phyloP scores from a whole-genome alignment of 768 basidiomycete genomes.

The Mycena pura region DNA sequence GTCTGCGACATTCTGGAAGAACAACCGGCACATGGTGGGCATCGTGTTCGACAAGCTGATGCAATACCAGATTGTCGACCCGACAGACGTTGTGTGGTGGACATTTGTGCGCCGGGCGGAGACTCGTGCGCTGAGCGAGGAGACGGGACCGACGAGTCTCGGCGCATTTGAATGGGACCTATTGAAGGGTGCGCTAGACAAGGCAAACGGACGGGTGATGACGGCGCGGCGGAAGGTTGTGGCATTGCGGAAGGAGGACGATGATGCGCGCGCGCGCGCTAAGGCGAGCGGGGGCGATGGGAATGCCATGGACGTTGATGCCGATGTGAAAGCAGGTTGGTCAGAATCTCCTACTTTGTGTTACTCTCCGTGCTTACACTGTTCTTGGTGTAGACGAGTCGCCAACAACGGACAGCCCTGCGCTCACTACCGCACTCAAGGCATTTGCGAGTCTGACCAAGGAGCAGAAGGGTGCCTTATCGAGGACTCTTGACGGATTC shows the following conservation, averaged over 20 bases:
- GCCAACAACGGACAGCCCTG: conserved; percentile 65
- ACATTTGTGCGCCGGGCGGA: conserved; percentile 68
- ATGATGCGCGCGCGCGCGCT: conserved; percentile 78
- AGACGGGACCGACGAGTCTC: conserved; percentile 49
- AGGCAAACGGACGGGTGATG: conserved; percentile 88
- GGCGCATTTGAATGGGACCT: conserved; percentile 85
- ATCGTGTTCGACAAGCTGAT: conserved; percentile 98
- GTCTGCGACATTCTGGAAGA: conserved; percentile 81
- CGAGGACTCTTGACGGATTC: conserved; percentile 79
- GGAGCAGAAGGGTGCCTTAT: conserved; percentile 78
- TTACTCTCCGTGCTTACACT: conserved; percentile 19
- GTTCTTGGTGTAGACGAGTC: conserved; percentile 47
- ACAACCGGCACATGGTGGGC: conserved; percentile 83
- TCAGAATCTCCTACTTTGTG: conserved; percentile 11
- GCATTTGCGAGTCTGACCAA: conserved; percentile 75
- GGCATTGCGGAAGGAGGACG: conserved; percentile 84
- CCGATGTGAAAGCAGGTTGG: conserved; percentile 62
- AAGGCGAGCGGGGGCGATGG: conserved; percentile 66
- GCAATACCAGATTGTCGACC: conserved; percentile 98
- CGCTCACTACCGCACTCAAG: conserved; percentile 73
- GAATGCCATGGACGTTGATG: conserved; percentile 76
- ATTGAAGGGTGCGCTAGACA: conserved; percentile 82
- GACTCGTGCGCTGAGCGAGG: conserved; percentile 44
- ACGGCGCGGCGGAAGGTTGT: conserved; percentile 78
- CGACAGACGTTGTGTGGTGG: conserved; percentile 89